Conservation (phyloP, 176 grass and related monocot species). For the Rhynchospora tenuis region DNA sequence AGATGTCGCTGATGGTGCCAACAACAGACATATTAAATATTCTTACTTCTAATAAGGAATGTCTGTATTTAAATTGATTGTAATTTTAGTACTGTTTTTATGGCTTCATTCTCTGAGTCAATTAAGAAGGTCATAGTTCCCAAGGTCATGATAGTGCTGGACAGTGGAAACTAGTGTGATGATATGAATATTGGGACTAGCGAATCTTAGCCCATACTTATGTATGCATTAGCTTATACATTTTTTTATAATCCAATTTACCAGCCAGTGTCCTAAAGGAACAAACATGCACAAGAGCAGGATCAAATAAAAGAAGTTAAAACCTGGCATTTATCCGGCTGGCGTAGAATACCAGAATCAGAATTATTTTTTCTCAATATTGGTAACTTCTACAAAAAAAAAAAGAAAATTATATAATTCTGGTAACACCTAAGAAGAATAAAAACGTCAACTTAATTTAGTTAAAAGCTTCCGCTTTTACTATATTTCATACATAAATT, state of each 20-base stretch:
- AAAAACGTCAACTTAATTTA: not conserved
- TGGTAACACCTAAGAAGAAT: not conserved
- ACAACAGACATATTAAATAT: not conserved
- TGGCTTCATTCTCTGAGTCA: not conserved
- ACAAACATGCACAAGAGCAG: not conserved
- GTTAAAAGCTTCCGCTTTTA: not conserved
- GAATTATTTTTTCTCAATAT: not conserved
- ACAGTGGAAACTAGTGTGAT: not conserved
- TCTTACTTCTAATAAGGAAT: not conserved
- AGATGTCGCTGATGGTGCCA: not conserved
- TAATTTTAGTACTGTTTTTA: not conserved
- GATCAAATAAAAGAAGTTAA: not conserved
- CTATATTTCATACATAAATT: not conserved
- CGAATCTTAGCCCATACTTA: not conserved
- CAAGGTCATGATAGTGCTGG: not conserved
- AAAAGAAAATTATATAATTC: not conserved
- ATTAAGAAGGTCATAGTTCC: not conserved
- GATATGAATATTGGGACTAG: not conserved
- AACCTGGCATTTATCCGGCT: conserved; percentile 21
- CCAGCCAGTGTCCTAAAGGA: not conserved
- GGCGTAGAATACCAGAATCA: not conserved
- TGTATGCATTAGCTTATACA: not conserved
- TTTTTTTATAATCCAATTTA: not conserved
- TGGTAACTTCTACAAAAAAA: conserved; percentile 7
- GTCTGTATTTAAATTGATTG: not conserved